Conservation (phyloP, 129 eudicot species). For the Tagetes patula region DNA sequence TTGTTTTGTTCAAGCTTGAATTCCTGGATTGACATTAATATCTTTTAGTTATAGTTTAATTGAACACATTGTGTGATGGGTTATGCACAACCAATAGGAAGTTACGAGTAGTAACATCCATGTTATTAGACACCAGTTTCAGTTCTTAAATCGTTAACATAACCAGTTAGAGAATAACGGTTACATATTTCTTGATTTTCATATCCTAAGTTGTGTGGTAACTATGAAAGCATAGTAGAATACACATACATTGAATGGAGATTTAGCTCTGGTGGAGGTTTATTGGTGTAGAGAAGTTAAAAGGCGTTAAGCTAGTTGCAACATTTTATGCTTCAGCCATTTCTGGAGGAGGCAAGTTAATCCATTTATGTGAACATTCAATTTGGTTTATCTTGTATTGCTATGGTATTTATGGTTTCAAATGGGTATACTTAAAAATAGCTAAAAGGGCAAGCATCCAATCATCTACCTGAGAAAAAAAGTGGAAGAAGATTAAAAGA, state of each 20-base stretch:
- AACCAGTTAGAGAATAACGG: not conserved
- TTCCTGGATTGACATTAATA: not conserved
- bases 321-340: not conserved
- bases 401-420: not conserved
- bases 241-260: not conserved
- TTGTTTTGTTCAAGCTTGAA: not conserved
- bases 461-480: not conserved
- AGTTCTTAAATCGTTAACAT: not conserved
- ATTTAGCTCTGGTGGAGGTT: not conserved
- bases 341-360: not conserved
- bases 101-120: not conserved
- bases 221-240: not conserved
- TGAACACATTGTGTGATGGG: not conserved
- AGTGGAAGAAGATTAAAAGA: constrained; percentile 6
- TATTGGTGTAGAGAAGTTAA: not conserved
- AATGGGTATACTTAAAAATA: not conserved
- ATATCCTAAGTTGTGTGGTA: not conserved
- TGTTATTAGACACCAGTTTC: not conserved
- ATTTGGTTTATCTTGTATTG: not conserved
- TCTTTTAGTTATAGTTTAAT: not conserved
- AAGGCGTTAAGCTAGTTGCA: not conserved
- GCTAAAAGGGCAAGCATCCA: not conserved
- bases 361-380: not conserved
- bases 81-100: not conserved
- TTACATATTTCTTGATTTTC: not conserved